A percentile compares a stretch with the other conserved stretches of the same genome.
Conservation (phyloP, 2,329 filamentous ascomycete species). For the Colletotrichum trifolii region DNA sequence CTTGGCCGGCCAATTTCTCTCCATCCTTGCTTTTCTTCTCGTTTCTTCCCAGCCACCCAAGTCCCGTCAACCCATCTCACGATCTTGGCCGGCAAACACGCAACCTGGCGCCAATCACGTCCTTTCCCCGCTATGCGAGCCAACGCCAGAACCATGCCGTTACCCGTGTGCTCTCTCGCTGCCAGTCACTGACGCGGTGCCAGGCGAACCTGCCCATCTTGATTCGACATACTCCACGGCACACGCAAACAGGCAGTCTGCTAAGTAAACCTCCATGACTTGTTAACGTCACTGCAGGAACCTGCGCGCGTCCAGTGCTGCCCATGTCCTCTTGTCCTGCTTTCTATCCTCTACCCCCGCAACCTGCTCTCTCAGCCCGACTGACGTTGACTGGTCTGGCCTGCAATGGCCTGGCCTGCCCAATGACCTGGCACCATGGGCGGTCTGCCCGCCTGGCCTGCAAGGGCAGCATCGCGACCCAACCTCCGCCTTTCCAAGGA, state of each 20-base stretch:
- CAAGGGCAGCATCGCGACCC: slow-evolving; percentile 30
- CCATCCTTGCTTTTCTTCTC: neutral
- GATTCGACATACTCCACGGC: slow-evolving; percentile 14
- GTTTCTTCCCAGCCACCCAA: slow-evolving; percentile 16
- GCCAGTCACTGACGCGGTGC: slow-evolving; percentile 13
- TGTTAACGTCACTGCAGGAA: slow-evolving; percentile 28
- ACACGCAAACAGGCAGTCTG: slow-evolving; percentile 7
- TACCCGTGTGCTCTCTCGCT: slow-evolving; percentile 22
- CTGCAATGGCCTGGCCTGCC: slow-evolving; percentile 2
- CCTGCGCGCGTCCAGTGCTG: slow-evolving; percentile 6
- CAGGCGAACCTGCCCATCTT: slow-evolving; percentile 3
- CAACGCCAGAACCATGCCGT: slow-evolving; percentile 30
- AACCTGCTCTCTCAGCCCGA: neutral
- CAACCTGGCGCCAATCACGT: slow-evolving; percentile 32
- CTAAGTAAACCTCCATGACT: neutral
- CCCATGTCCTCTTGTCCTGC: neutral
- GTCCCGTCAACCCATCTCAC: slow-evolving; percentile 23
- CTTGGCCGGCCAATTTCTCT: neutral
- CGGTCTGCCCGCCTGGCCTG: slow-evolving; percentile 13
- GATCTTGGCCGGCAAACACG: slow-evolving; percentile 33
- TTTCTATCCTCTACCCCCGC: slow-evolving; percentile 1
- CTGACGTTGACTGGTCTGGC: neutral
- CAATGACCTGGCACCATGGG: neutral
- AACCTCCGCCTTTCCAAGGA: slow-evolving; percentile 34
- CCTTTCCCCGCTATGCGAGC: slow-evolving; percentile 15